Percentiles rank a stretch among this genome's conserved stretches.
phyloP scores from a whole-genome alignment of 805 yeast genomes.

The Lachancea fermentati region DNA sequence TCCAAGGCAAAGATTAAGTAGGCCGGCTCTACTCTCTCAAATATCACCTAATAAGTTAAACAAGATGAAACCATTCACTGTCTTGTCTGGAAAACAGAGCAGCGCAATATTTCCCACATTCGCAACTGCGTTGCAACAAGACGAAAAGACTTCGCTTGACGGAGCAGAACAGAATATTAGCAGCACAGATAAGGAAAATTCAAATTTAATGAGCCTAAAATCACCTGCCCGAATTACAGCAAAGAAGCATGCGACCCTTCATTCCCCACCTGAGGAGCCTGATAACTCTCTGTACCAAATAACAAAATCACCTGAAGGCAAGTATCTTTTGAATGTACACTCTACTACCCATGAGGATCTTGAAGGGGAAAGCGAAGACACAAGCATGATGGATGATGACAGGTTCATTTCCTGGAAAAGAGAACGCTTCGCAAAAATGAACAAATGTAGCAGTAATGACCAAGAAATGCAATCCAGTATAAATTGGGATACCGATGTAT shows the following conservation, averaged over 20 bases:
- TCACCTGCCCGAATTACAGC: slow-evolving; percentile 4
- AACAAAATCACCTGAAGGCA: slow-evolving; percentile 31
- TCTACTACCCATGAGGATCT: slow-evolving; percentile 15
- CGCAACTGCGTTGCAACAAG: background rate
- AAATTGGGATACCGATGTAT: slow-evolving; percentile 12
- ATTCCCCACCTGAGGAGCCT: slow-evolving; percentile 22
- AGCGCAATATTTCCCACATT: background rate
- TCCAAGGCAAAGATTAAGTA: slow-evolving; percentile 8
- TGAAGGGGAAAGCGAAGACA: slow-evolving; percentile 20
- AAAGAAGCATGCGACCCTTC: background rate
- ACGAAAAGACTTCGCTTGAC: background rate
- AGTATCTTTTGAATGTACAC: slow-evolving; percentile 23
- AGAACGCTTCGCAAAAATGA: slow-evolving; percentile 28
- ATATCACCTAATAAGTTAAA: slow-evolving; percentile 18
- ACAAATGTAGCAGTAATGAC: slow-evolving; percentile 5
- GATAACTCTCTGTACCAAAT: slow-evolving; percentile 28
- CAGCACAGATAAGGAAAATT: slow-evolving; percentile 5
- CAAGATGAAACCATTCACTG: slow-evolving; percentile 1
- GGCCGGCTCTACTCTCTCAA: slow-evolving; percentile 25
- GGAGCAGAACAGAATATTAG: background rate
- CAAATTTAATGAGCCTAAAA: background rate
- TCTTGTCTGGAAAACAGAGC: background rate
- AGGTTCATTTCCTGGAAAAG: slow-evolving; percentile 28
- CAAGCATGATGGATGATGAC: slow-evolving; percentile 30
- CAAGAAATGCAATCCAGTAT: slow-evolving; percentile 6